Base-by-base conservation (phyloP, 2,329 filamentous ascomycete genomes). In the Diaporthe amygdali region DNA sequence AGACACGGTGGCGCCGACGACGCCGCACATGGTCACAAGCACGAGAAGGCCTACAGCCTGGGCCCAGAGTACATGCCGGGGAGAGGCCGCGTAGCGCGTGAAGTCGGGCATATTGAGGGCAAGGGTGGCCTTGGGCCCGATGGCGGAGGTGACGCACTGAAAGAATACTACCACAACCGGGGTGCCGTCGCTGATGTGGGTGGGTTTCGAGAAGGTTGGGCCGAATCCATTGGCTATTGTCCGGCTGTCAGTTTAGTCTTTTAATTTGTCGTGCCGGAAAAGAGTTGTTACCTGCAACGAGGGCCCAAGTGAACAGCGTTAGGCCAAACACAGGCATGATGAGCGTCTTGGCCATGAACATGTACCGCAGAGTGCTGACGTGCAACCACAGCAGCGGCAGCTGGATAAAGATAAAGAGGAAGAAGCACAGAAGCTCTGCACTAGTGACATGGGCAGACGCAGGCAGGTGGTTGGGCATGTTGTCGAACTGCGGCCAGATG, bases 1-100 rank as follows among this genome's bases (percentile, higher is more conserved):
- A 0, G 89, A 87, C 22, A 88, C 87, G 32, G 90, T 82, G 74
- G 91, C 90, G 39, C 90, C 90, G 72, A 88, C 80, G 2, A 86
- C 75, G 51, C 83, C 87, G 77, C 82, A 86, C 72, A 84, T 78
- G 2, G 83, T 86, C 71, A 86, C 85, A 34, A 87, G 81, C 22
- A 85, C 76, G 34, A 86, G 85, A 73, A 88, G 81, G 56, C 84
- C 82, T 0, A 81, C 83, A 14, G 84, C 79, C 73, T 84, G 82
- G 30, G 82, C 74, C 70, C 77, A 82, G 72, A 84, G 81, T n/a
- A 81, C 83, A 3, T 76, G 76, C 17, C 41, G 41, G 46, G 78
- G 71, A 3, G 77, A 75, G 41, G 73, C 77, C 8, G 82, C 79
- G 73, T 84, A 85, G 5, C 84, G 78, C 6, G 81, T 83, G 80